Evolutionary conservation across 352 stramenopile genomes (phyloP).

Genomic region (Phytophthora hibernalis): DNA sequence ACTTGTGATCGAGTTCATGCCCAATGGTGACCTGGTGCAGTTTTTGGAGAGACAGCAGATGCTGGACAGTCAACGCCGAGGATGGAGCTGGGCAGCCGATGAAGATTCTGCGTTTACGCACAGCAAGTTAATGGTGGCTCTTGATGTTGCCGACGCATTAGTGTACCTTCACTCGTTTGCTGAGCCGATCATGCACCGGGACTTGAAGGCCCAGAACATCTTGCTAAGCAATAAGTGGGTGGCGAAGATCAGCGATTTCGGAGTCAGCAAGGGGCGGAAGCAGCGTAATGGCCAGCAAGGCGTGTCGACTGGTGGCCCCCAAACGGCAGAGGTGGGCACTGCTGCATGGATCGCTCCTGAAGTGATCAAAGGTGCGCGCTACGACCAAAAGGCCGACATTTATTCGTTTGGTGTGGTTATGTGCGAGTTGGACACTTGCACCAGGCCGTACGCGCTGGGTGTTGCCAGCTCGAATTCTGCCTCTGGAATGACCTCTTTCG

Average conservation of each 20-base stretch:
- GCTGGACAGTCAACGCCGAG: slow-evolving; percentile 37
- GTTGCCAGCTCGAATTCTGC: slow-evolving; percentile 26
- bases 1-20: slow-evolving; percentile 61
- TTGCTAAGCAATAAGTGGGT: slow-evolving; percentile 53
- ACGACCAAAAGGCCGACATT: slow-evolving; percentile 59
- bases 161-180: slow-evolving; percentile 55
- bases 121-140: slow-evolving; percentile 42
- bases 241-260: slow-evolving; percentile 70
- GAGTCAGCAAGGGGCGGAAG: slow-evolving; percentile 49
- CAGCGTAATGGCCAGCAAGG: slow-evolving; percentile 15
- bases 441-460: slow-evolving; percentile 47
- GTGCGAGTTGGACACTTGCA: slow-evolving; percentile 58
- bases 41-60: slow-evolving; percentile 38
- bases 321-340: slow-evolving; percentile 62
- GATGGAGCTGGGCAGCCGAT: slow-evolving; percentile 42
- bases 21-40: slow-evolving; percentile 46
- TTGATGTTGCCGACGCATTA: slow-evolving; percentile 47
- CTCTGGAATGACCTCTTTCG: slow-evolving; percentile 40
- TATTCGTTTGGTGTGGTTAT: slow-evolving; percentile 68
- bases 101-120: slow-evolving; percentile 31
- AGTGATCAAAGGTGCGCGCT: slow-evolving; percentile 55
- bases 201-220: slow-evolving; percentile 69
- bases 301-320: slow-evolving; percentile 27
- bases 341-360: slow-evolving; percentile 65
- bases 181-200: slow-evolving; percentile 57